Percentiles rank a stretch among this genome's conserved stretches.
Conservation (phyloP, 2,329 filamentous ascomycete species). For the Xenosphaeropsis pyriputrescens region DNA sequence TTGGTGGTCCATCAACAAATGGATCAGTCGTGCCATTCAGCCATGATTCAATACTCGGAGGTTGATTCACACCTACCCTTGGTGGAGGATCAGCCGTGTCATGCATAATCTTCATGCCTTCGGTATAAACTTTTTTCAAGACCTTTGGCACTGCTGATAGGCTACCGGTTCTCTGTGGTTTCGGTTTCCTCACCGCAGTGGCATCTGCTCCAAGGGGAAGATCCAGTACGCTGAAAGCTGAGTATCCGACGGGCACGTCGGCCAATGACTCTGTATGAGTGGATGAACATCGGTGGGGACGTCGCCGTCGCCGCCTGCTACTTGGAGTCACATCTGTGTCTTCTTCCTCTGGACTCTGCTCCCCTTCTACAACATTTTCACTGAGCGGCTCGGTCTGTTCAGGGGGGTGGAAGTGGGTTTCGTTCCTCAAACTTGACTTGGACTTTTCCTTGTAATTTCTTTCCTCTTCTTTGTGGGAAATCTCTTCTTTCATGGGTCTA, state of each 20-base stretch:
- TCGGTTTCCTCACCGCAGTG: conserved; percentile 26
- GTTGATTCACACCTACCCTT: conserved; percentile 36
- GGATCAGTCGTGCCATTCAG: conserved; percentile 47
- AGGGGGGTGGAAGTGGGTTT: too few relatives aligned
- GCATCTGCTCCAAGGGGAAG: conserved; percentile 33
- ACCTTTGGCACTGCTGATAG: conserved; percentile 47
- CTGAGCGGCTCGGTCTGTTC: too few relatives aligned
- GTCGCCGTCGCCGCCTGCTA: conserved; percentile 1
- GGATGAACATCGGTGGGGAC: conserved; percentile 9
- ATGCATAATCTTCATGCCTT: conserved; percentile 49
- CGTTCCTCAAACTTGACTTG: background rate
- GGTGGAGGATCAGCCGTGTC: conserved; percentile 39
- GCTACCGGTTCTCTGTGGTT: conserved; percentile 36
- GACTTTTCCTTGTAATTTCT: background rate
- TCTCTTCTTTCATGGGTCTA: conserved; percentile 7
- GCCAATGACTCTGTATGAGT: conserved; percentile 29
- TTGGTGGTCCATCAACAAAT: conserved; percentile 31
- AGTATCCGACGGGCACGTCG: conserved; percentile 48
- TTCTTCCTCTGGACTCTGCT: conserved; percentile 6
- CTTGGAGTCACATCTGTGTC: conserved; percentile 4
- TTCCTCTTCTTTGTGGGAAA: background rate
- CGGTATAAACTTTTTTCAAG: conserved; percentile 47
- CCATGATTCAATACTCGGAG: conserved; percentile 52
- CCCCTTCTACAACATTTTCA: background rate
- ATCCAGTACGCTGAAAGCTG: conserved; percentile 51